Percentiles rank a stretch among this genome's conserved stretches.
Evolutionary conservation across 2,329 filamentous ascomycete species (phyloP).

Genomic region (Nannizziopsis arthrosporioides): DNA sequence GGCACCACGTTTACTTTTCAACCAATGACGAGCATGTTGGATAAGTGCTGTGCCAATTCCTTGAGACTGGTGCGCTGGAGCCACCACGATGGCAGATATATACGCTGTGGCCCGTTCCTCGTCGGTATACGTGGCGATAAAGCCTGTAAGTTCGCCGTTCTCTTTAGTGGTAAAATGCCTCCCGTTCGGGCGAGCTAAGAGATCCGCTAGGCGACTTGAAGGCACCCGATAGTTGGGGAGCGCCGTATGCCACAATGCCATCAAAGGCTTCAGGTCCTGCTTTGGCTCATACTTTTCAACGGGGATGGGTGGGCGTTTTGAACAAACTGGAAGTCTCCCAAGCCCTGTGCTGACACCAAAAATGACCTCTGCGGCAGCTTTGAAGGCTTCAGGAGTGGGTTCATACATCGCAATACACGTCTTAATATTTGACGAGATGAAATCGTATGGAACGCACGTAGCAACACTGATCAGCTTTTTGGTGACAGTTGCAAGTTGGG

Average conservation of each 20-base stretch:
- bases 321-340: conserved; percentile 29
- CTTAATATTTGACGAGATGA: conserved; percentile 27
- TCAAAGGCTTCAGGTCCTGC: conserved; percentile 6
- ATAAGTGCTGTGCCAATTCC: conserved; percentile 18
- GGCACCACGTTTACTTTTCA: conserved; percentile 1
- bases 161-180: conserved; percentile 9
- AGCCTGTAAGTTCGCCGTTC: conserved; percentile 7
- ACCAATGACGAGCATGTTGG: conserved; percentile 9
- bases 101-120: conserved; percentile 13
- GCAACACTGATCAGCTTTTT: conserved; percentile 30
- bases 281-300: conserved; percentile 9
- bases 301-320: conserved; percentile 12
- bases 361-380: conserved; percentile 29
- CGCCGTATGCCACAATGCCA: conserved; percentile 12
- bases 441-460: conserved; percentile 36
- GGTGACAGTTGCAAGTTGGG: conserved; percentile 23
- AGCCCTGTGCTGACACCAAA: conserved; percentile 25
- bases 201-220: conserved; percentile 1
- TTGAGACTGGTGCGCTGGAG: conserved; percentile 17
- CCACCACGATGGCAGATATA: conserved; percentile 17
- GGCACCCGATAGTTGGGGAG: conserved; percentile 13
- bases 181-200: conserved; percentile 13
- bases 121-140: conserved; percentile 14
- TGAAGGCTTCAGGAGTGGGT: conserved; percentile 34
- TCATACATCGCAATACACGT: conserved; percentile 38